phyloP scores from a whole-genome alignment of 2,329 filamentous ascomycete genomes.

The Colletotrichum echinochloae region DNA sequence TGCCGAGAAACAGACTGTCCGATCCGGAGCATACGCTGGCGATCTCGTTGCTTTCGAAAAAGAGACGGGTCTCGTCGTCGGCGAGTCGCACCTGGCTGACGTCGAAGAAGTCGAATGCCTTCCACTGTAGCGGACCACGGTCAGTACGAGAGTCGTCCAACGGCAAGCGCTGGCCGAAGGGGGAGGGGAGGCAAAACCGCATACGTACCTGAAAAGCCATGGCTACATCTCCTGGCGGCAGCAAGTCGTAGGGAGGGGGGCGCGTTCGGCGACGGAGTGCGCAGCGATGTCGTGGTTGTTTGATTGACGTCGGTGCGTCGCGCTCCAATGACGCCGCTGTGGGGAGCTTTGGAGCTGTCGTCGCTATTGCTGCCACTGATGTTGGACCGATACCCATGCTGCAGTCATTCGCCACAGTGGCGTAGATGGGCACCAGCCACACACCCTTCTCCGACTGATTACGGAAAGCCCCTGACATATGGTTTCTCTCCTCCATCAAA shows the following conservation, averaged over 20 bases:
- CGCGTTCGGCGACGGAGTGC: neutral
- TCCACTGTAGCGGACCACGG: conserved; percentile 74
- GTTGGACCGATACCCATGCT: neutral
- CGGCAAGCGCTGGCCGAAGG: neutral
- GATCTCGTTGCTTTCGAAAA: conserved; percentile 86
- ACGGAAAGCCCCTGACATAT: neutral
- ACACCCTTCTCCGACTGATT: neutral
- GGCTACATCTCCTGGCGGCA: conserved; percentile 39
- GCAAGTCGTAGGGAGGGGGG: neutral
- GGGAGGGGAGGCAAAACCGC: neutral
- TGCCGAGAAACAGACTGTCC: conserved; percentile 90
- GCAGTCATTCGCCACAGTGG: conserved; percentile 9
- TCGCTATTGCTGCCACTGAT: conserved; percentile 21
- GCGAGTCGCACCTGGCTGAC: conserved; percentile 84
- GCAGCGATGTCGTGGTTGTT: conserved; percentile 16
- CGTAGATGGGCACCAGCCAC: neutral
- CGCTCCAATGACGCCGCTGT: conserved; percentile 46
- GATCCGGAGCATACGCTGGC: conserved; percentile 88
- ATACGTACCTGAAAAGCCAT: conserved; percentile 41
- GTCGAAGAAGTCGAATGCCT: conserved; percentile 99
- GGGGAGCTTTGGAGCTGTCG: conserved; percentile 41
- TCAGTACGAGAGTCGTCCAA: conserved; percentile 2
- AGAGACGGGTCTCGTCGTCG: conserved; percentile 81
- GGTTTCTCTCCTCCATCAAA: neutral
- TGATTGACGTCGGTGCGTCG: conserved; percentile 37